Percentiles rank a stretch among this genome's conserved stretches.
Evolutionary conservation across 352 stramenopile genomes (phyloP).

Genomic region (Plasmopara muralis): DNA sequence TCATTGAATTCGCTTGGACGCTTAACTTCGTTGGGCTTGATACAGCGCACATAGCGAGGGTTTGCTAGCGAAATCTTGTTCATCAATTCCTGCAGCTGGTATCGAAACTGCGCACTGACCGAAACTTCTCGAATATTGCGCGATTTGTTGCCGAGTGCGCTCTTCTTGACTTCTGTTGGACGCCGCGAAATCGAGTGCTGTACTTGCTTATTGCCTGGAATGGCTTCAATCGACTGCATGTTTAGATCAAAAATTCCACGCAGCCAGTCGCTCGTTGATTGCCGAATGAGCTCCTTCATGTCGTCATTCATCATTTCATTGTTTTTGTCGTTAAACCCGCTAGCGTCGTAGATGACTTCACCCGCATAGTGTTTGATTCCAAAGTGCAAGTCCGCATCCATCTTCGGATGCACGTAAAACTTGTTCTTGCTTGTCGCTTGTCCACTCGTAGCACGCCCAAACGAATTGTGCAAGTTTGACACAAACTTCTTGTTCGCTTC

Average conservation of each 20-base stretch:
- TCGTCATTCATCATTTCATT: conserved; percentile 95
- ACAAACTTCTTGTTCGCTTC: conserved; percentile 91
- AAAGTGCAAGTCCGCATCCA: conserved; percentile 85
- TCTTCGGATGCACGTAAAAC: conserved; percentile 87
- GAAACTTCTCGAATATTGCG: conserved; percentile 82
- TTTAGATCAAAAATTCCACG: conserved; percentile 81
- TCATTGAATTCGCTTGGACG: conserved; percentile 72
- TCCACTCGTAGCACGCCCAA: conserved; percentile 59
- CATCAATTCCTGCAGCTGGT: conserved; percentile 86
- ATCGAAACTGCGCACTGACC: conserved; percentile 84
- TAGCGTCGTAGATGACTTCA: conserved; percentile 96
- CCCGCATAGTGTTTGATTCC: conserved; percentile 89
- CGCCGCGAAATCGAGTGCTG: conserved; percentile 62
- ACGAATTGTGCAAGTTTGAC: conserved; percentile 77
- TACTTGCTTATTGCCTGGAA: conserved; percentile 63
- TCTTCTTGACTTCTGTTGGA: conserved; percentile 47
- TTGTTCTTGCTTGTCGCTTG: conserved; percentile 68
- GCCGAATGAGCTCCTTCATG: conserved; percentile 89
- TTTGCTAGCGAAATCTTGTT: conserved; percentile 85
- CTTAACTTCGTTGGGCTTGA: conserved; percentile 87
- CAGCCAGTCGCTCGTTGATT: conserved; percentile 79
- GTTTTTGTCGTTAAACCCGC: conserved; percentile 98
- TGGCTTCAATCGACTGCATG: conserved; percentile 79
- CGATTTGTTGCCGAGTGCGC: conserved; percentile 51
- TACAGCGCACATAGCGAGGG: conserved; percentile 83